Conservation (phyloP, 108 stramenopile genomes). For the Stephanodiscus triporus region DNA sequence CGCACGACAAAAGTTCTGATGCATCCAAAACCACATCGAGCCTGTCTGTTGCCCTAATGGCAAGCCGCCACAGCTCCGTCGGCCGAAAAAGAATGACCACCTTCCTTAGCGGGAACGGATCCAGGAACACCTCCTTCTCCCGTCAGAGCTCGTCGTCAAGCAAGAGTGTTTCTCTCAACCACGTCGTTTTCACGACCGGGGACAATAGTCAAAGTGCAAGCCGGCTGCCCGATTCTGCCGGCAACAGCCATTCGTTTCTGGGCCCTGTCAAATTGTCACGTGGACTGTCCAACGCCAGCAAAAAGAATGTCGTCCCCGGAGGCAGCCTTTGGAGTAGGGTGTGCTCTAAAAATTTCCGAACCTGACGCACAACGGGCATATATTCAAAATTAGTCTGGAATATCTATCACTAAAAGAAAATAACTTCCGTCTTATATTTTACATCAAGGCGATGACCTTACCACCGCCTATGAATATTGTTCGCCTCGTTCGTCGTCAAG, state of each 20-base stretch:
- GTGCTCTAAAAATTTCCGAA: slow-evolving; percentile 46
- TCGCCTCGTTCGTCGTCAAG: too few species aligned
- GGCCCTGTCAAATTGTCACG: slow-evolving; percentile 22
- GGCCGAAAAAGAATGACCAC: slow-evolving; percentile 57
- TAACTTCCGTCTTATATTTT: too few species aligned
- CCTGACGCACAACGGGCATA: not conserved
- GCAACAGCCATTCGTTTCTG: slow-evolving; percentile 10
- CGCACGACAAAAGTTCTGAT: not conserved
- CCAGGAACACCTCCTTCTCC: slow-evolving; percentile 13
- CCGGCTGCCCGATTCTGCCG: slow-evolving; percentile 14
- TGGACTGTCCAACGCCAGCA: slow-evolving; percentile 8
- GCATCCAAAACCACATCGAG: slow-evolving; percentile 13
- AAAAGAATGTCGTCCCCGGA: slow-evolving; percentile 41
- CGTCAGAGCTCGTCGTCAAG: slow-evolving; percentile 41
- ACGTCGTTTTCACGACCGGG: slow-evolving; percentile 67
- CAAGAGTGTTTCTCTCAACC: slow-evolving; percentile 70
- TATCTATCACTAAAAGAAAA: too few species aligned
- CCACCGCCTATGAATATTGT: too few species aligned
- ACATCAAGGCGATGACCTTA: too few species aligned
- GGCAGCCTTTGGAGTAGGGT: slow-evolving; percentile 63
- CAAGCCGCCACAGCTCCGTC: slow-evolving; percentile 43
- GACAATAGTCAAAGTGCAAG: slow-evolving; percentile 49
- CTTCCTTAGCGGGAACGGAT: slow-evolving; percentile 61
- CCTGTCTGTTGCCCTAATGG: slow-evolving; percentile 56
- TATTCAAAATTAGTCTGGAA: not conserved